Evolutionary conservation across 805 yeast species (phyloP).

Genomic region (Candida maris): DNA sequence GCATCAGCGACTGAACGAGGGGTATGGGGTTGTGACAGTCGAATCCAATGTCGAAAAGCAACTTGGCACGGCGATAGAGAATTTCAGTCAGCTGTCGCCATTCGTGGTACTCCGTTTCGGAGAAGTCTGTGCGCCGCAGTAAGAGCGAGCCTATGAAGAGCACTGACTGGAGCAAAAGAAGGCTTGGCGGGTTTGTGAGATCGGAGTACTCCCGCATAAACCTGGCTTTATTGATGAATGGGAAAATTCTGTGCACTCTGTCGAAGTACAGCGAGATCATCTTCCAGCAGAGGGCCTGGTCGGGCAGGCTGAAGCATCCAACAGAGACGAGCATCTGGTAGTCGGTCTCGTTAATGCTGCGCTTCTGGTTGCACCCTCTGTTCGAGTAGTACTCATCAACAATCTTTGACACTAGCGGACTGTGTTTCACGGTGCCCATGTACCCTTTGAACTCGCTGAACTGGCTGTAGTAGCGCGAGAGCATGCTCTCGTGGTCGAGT

Average conservation of each 20-base stretch:
- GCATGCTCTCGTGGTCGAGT: constrained; percentile 11
- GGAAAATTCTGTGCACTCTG: constrained; percentile 63
- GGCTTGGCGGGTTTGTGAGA: constrained; percentile 54
- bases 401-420: constrained; percentile 9
- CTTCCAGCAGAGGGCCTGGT: constrained; percentile 54
- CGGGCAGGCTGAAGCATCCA: constrained; percentile 70
- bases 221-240: constrained; percentile 58
- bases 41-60: constrained; percentile 61
- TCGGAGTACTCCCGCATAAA: constrained; percentile 60
- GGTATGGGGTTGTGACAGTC: constrained; percentile 62
- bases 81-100: constrained; percentile 29
- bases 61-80: constrained; percentile 45
- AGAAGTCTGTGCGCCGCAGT: constrained; percentile 48
- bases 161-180: constrained; percentile 57
- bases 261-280: constrained; percentile 57
- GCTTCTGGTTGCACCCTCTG: constrained; percentile 8
- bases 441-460: constrained; percentile 9
- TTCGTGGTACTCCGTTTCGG: constrained; percentile 50
- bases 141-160: constrained; percentile 63
- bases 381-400: constrained; percentile 9
- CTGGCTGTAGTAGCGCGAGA: constrained; percentile 7
- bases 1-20: constrained; percentile 53
- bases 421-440: constrained; percentile 26
- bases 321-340: constrained; percentile 58
- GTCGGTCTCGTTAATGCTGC: constrained; percentile 39